A percentile compares a stretch with the other conserved stretches of the same genome.
Evolutionary conservation across 2,329 filamentous ascomycete genomes (phyloP).

Genomic region (Colletotrichum kahawae): DNA sequence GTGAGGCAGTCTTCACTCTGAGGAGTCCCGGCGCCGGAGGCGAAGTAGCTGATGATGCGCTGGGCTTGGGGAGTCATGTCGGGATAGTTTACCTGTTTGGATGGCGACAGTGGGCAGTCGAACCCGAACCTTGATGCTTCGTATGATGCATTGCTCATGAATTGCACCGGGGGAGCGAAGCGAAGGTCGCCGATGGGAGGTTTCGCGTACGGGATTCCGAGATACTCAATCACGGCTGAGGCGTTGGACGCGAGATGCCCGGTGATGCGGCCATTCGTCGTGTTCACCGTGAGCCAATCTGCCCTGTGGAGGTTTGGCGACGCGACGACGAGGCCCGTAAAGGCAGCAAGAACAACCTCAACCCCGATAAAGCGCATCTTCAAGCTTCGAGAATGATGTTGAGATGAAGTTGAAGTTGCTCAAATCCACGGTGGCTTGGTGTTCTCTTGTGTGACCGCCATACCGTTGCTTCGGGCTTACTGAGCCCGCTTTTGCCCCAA

Average conservation of each 20-base stretch:
- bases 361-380: background rate
- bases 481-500: background rate
- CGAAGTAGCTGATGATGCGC: constrained; percentile 23
- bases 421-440: too few species aligned
- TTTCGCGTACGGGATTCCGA: constrained; percentile 36
- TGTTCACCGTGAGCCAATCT: constrained; percentile 25
- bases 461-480: background rate
- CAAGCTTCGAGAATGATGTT: background rate
- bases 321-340: background rate
- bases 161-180: constrained; percentile 29
- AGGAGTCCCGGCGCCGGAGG: constrained; percentile 22
- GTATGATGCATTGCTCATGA: constrained; percentile 23
- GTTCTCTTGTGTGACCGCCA: background rate
- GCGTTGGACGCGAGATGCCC: constrained; percentile 35
- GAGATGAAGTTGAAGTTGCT: background rate
- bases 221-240: constrained; percentile 38
- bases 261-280: constrained; percentile 36
- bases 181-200: constrained; percentile 30
- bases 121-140: constrained; percentile 31
- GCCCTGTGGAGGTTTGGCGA: background rate
- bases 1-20: constrained; percentile 42
- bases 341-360: background rate
- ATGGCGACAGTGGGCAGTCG: constrained; percentile 30
- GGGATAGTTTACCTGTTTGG: constrained; percentile 27
- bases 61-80: constrained; percentile 35